Evolutionary conservation across 768 basidiomycete species (phyloP).

Genomic region (Pholiota microspora): DNA sequence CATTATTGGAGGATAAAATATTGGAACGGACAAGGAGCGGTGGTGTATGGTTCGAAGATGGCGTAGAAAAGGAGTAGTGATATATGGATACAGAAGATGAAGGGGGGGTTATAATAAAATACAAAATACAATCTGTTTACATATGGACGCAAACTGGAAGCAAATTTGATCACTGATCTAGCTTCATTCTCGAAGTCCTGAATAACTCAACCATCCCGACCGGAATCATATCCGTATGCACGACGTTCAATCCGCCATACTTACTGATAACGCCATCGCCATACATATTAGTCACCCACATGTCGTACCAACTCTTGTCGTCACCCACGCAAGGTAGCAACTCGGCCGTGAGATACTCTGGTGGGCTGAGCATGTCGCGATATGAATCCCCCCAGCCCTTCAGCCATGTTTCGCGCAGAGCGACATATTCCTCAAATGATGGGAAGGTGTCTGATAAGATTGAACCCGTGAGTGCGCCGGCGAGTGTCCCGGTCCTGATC

Average conservation of each 20-base stretch:
- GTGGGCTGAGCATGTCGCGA: slow-evolving; percentile 21
- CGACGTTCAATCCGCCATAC: slow-evolving; percentile 38
- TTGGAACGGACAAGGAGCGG: no score
- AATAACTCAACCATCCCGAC: slow-evolving; percentile 40
- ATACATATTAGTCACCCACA: slow-evolving; percentile 37
- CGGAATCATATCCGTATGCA: slow-evolving; percentile 38
- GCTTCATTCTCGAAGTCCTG: slow-evolving; percentile 13
- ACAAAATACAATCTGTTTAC: no score
- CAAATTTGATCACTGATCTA: not conserved
- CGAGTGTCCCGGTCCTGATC: slow-evolving; percentile 13
- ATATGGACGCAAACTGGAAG: no score
- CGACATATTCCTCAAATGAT: slow-evolving; percentile 27
- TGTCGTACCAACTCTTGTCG: slow-evolving; percentile 27
- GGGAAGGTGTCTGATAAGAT: slow-evolving; percentile 19
- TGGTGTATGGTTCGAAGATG: no score
- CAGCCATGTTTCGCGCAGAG: slow-evolving; percentile 22
- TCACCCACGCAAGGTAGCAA: not conserved
- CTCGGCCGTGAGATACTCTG: not conserved
- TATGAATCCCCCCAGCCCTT: slow-evolving; percentile 24
- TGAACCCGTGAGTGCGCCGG: not conserved
- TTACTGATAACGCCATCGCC: slow-evolving; percentile 36
- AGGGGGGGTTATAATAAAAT: no score
- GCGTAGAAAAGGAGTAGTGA: no score
- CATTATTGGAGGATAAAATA: no score
- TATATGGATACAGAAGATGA: no score